Base-by-base conservation (phyloP, 2,329 filamentous ascomycete species). In the Pestalotiopsis sp. region DNA sequence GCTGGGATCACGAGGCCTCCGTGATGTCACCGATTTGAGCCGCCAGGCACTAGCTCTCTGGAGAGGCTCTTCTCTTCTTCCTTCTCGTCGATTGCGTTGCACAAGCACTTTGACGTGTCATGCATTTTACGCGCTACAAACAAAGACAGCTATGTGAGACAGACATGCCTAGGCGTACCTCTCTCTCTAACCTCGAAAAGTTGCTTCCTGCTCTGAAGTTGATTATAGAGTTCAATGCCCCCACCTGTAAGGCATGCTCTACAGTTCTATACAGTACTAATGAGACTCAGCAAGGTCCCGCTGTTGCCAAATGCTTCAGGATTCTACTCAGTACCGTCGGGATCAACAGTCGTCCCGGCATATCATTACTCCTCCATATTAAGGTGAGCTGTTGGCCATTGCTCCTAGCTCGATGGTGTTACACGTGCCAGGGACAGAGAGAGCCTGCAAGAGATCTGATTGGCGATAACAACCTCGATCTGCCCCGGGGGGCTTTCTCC, bases 241-340 rank as follows among this genome's bases (percentile, higher is more conserved):
- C 59, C 59, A 62, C 59, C 27, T 40, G 36, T 62, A 62, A 62
- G 59, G 59, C 27, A 62, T 36, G 20, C n/a, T n/a, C n/a, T n/a
- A n/a, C n/a, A n/a, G n/a, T n/a, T n/a, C n/a, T n/a, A n/a, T n/a
- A n/a, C n/a, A n/a, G n/a, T n/a, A n/a, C n/a, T n/a, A n/a, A 27
- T 11, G 36, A 31, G 12, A 27, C 13, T 6, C 25, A 13, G 23
- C 57, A 14, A 59, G 27, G 57, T 14, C 57, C 57, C 31, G 5
- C 23, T 17, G 3, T 23, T 59, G 57, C 20, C 27, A 27, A 27
- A n/a, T 31, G 11, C 57, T 59, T 31, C 27, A 31, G 5, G 27
- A 3, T 13, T 45, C 41, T 17, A 7, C 41, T 45, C 41, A 52
- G 14, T 52, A 17, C 45, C 45, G 45, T 52, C 9, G 17, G 17